Evolutionary conservation across 768 basidiomycete genomes (phyloP).

Genomic region (Tylopilus vinaceipallidus): DNA sequence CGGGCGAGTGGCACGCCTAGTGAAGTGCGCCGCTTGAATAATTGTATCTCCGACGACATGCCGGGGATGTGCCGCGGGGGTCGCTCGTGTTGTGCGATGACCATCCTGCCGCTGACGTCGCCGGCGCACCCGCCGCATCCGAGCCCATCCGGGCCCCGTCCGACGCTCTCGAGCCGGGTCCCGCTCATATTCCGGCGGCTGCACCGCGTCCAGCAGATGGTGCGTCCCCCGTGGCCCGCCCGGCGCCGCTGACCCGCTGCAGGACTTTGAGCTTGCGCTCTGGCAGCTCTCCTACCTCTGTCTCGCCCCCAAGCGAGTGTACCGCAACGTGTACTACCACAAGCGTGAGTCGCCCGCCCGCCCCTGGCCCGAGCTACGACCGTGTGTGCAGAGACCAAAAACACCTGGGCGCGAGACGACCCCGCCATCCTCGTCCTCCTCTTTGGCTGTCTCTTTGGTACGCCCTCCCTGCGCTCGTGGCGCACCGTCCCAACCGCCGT

Average conservation of each 20-base stretch:
- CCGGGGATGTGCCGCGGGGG: slow-evolving; percentile 22
- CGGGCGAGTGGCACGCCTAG: neutral
- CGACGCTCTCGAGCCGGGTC: slow-evolving; percentile 49
- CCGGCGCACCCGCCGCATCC: slow-evolving; percentile 23
- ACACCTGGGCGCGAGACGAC: slow-evolving; percentile 97
- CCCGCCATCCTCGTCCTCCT: slow-evolving; percentile 92
- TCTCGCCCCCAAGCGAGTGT: slow-evolving; percentile 91
- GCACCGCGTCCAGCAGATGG: slow-evolving; percentile 87
- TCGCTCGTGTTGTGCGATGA: slow-evolving; percentile 23
- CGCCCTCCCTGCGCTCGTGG: neutral
- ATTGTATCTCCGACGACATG: slow-evolving; percentile 17
- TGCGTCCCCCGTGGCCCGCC: slow-evolving; percentile 27
- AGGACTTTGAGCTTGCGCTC: slow-evolving; percentile 97
- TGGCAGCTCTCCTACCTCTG: slow-evolving; percentile 96
- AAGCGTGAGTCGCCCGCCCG: slow-evolving; percentile 61
- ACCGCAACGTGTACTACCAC: slow-evolving; percentile 97
- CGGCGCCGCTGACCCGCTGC: slow-evolving; percentile 2
- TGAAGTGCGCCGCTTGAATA: slow-evolving; percentile 17
- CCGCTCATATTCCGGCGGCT: slow-evolving; percentile 80
- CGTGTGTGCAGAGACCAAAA: slow-evolving; percentile 78
- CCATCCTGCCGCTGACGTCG: slow-evolving; percentile 34
- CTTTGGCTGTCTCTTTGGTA: slow-evolving; percentile 72
- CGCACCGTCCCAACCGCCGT: neutral
- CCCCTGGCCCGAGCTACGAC: neutral
- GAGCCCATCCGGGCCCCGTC: slow-evolving; percentile 13